A percentile compares a stretch with the other conserved stretches of the same genome.
These are phyloP conservation scores for Sutorius australiensis DNA, from an alignment of 768 basidiomycete genomes.

Conservation along the genomic window DNA sequence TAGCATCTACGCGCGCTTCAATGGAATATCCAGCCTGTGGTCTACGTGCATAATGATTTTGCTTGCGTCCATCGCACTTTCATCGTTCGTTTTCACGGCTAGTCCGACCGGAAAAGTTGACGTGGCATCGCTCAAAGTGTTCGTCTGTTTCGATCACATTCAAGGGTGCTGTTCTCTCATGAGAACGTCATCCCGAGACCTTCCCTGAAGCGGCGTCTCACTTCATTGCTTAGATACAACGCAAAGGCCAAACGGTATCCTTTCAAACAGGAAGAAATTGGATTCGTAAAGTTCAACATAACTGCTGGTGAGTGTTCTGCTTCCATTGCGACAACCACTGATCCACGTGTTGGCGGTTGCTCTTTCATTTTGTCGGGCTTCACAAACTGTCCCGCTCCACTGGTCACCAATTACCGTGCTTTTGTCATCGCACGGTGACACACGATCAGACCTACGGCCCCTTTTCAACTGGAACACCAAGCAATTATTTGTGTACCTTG, in stretches of 20 bases:
- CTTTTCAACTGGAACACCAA: constrained; percentile 98
- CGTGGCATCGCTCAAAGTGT: constrained; percentile 76
- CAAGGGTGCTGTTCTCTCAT: constrained; percentile 4
- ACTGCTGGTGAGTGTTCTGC: constrained; percentile 58
- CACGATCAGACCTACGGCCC: constrained; percentile 62
- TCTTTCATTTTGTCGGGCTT: constrained; percentile 25
- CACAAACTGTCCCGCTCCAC: constrained; percentile 9
- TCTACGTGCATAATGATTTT: constrained; percentile 74
- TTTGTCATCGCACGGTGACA: not conserved
- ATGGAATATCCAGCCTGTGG: constrained; percentile 68
- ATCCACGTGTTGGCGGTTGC: constrained; percentile 22
- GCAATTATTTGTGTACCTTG: constrained; percentile 83
- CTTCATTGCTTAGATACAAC: constrained; percentile 37
- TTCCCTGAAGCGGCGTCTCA: constrained; percentile 14
- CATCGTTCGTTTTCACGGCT: constrained; percentile 62
- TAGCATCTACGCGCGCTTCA: constrained; percentile 63
- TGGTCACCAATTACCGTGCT: constrained; percentile 13
- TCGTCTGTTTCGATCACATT: constrained; percentile 26
- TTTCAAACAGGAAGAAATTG: constrained; percentile 66
- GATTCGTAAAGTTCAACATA: constrained; percentile 78
- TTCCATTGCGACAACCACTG: constrained; percentile 23
- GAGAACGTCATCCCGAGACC: constrained; percentile 8
- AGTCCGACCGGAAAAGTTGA: constrained; percentile 54
- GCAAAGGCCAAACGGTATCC: constrained; percentile 52
- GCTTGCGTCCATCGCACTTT: constrained; percentile 66